Base-by-base conservation (phyloP, 371 early-diverging fungal species). In the Blakeslea trispora region DNA sequence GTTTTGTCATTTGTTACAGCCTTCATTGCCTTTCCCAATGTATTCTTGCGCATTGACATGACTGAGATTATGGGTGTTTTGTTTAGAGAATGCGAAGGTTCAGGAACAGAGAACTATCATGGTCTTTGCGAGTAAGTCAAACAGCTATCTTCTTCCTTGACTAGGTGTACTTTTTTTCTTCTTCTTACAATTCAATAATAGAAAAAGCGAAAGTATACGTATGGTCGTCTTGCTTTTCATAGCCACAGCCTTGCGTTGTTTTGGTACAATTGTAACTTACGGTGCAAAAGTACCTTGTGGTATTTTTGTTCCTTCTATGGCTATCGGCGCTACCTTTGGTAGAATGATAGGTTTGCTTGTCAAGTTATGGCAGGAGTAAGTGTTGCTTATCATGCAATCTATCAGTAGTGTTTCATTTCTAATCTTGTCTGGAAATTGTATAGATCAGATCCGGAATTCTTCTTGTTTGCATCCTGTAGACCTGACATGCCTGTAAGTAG, bases 221-320 rank as follows among this genome's bases (percentile, higher is more conserved):
- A 84, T 87, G 74, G 75, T 79, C 0, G 43, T 71, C 2, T 64
- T 82, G 31, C 52, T 86, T 41, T 64, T 91, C 28, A 55, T 81
- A 15, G 94, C 94, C 0, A 81, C 90, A 1, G 55, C 84, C 3
- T 67, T 92, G 22, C 80, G 91, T 18, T 73, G 82, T 15, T 52
- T 71, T 9, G 83, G 89, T n/a, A 88, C 90, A 0, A 81, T 87
- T 13, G 59, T 91, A 19, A 80, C 94, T 5, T 93, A 91, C 64
- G 95, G 95, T 14, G 75, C 85, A 61, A 79, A 74, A 41, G 86
- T 96, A 1, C 98, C 99, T 14, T 91, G 91, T 48, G 98, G 99
- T 51, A 91, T 95, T 7, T 97, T 97, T 68, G 89, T 95, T 24
- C 97, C 97, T 0, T 88, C 93, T 28, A 96, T 98, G 96, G 93